A percentile compares a stretch with the other conserved stretches of the same genome.
These are phyloP conservation scores for Euphorbia schlechtendalii DNA, from an alignment of 441 rosid genomes.

Conservation along the genomic window DNA sequence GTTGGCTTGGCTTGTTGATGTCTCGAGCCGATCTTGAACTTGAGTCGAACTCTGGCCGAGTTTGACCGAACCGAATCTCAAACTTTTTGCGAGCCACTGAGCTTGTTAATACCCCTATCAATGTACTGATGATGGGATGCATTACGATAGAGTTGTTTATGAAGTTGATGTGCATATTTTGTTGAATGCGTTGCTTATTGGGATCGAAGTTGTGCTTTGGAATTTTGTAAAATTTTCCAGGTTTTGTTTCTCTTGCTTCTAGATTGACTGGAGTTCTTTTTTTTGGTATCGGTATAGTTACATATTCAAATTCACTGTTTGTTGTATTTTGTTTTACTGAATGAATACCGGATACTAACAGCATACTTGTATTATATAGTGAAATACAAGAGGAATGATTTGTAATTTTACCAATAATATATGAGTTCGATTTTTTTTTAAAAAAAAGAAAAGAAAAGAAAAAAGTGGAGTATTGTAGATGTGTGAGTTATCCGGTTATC, in stretches of 20 bases:
- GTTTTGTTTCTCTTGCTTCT: constrained; percentile 23
- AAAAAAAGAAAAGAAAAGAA: no score
- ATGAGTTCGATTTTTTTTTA: no score
- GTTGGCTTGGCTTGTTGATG: no score
- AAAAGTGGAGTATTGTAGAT: no score
- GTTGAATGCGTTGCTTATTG: constrained; percentile 80
- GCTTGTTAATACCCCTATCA: no score
- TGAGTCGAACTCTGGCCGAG: no score
- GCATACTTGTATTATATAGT: constrained; percentile 19
- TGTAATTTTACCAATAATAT: constrained; percentile 14
- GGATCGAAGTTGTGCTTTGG: constrained; percentile 26
- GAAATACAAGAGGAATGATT: constrained; percentile 10
- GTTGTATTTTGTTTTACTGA: constrained; percentile 9
- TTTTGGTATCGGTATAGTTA: neutral
- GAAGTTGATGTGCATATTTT: constrained; percentile 69
- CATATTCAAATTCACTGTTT: constrained; percentile 16
- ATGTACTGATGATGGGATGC: constrained; percentile 90
- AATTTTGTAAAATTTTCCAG: constrained; percentile 21
- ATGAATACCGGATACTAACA: constrained; percentile 20
- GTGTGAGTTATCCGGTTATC: no score
- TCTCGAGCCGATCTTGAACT: no score
- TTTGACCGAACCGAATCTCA: no score
- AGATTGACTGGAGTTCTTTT: constrained; percentile 25
- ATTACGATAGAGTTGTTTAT: constrained; percentile 72
- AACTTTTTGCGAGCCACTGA: no score